Evolutionary conservation across 169 alveolate species (phyloP).

Genomic region (Plasmodium adleri): DNA sequence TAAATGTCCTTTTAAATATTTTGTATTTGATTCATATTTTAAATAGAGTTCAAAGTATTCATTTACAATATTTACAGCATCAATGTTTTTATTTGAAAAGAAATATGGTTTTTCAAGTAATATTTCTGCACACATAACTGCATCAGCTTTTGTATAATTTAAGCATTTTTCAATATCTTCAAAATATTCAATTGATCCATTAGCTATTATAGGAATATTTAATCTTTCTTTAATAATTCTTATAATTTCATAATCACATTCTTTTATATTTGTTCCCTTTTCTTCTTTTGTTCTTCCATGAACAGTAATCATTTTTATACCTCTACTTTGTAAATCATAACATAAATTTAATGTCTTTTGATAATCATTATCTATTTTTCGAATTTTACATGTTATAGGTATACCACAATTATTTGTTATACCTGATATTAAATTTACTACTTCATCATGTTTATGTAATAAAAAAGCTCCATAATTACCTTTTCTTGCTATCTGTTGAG

Average conservation of each 20-base stretch:
- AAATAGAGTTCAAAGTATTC: slow-evolving; percentile 65
- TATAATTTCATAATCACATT: slow-evolving; percentile 88
- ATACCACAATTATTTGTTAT: slow-evolving; percentile 85
- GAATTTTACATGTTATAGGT: slow-evolving; percentile 93
- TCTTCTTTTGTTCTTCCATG: slow-evolving; percentile 85
- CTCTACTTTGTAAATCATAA: slow-evolving; percentile 88
- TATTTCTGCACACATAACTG: slow-evolving; percentile 94
- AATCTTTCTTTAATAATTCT: slow-evolving; percentile 89
- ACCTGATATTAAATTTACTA: slow-evolving; percentile 85
- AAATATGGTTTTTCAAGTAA: slow-evolving; percentile 92
- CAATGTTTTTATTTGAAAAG: slow-evolving; percentile 78
- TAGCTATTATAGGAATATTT: slow-evolving; percentile 93
- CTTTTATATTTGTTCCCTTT: slow-evolving; percentile 77
- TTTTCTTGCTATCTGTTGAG: slow-evolving; percentile 94
- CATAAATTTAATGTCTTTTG: slow-evolving; percentile 91
- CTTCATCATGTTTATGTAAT: slow-evolving; percentile 90
- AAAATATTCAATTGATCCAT: slow-evolving; percentile 93
- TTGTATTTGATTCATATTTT: slow-evolving; percentile 66
- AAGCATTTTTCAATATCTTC: slow-evolving; percentile 91
- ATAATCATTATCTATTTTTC: slow-evolving; percentile 88
- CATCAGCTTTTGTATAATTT: slow-evolving; percentile 93
- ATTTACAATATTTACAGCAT: slow-evolving; percentile 49
- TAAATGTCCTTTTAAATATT: slow-evolving; percentile 69
- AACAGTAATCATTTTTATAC: slow-evolving; percentile 87
- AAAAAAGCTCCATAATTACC: slow-evolving; percentile 95